A percentile compares a stretch with the other conserved stretches of the same genome.
Evolutionary conservation across 495 filamentous ascomycete genomes (phyloP).

Genomic region (Podospora fimiseda): DNA sequence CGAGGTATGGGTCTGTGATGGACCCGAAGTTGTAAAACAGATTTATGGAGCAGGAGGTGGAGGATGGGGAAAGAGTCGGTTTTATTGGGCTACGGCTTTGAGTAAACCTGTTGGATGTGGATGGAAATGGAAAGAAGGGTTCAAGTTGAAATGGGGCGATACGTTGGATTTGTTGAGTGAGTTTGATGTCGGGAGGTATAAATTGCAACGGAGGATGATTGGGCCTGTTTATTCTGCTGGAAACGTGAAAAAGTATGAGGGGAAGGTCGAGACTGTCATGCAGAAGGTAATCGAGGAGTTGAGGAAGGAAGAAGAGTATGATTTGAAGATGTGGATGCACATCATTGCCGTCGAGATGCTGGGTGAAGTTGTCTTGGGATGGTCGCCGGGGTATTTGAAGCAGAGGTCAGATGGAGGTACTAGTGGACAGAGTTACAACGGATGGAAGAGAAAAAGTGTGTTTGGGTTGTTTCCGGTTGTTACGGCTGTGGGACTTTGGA

Average conservation of each 20-base stretch:
- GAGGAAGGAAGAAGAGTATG: constrained; percentile 21
- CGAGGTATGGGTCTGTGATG: constrained; percentile 45
- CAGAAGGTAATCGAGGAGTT: constrained; percentile 19
- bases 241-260: constrained; percentile 33
- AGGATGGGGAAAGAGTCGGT: background rate
- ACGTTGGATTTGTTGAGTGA: constrained; percentile 35
- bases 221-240: constrained; percentile 29
- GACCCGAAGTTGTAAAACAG: constrained; percentile 26
- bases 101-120: constrained; percentile 17
- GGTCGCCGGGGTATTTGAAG: constrained; percentile 34
- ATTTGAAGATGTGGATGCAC: constrained; percentile 40
- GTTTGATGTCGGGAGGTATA: constrained; percentile 31
- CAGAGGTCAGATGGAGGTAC: constrained; percentile 31
- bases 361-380: constrained; percentile 34
- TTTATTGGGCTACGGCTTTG: constrained; percentile 16
- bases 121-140: constrained; percentile 1
- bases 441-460: constrained; percentile 32
- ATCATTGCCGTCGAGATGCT: constrained; percentile 37
- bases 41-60: constrained; percentile 42
- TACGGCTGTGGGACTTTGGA: constrained; percentile 13
- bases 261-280: constrained; percentile 29
- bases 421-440: constrained; percentile 27
- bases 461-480: constrained; percentile 31
- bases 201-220: constrained; percentile 35
- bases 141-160: constrained; percentile 19